These are phyloP conservation scores for Vaccinium myrtillus DNA, from an alignment of 148 eudicot genomes.

Conservation along the genomic window DNA sequence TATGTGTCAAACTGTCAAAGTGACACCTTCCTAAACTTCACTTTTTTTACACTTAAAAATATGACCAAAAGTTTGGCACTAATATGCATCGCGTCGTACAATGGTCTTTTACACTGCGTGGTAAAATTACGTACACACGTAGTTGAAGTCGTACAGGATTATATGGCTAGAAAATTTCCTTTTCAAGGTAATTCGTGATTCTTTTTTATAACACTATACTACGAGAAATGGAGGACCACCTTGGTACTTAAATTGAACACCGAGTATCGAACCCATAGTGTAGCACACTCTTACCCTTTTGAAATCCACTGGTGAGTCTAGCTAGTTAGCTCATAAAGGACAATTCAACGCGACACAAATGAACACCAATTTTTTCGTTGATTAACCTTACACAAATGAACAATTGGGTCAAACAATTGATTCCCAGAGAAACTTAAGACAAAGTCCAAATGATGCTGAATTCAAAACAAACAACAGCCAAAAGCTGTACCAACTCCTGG, in stretches of 20 bases:
- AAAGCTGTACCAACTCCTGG: slow-evolving; percentile 7
- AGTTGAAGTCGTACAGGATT: not conserved
- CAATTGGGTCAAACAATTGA: slow-evolving; percentile 8
- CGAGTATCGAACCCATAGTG: not conserved
- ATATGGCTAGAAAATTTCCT: not conserved
- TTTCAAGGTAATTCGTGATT: not conserved
- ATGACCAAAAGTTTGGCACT: not conserved
- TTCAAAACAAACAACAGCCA: slow-evolving; percentile 25
- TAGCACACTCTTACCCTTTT: not conserved
- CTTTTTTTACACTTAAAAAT: not conserved
- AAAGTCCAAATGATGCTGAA: slow-evolving; percentile 14
- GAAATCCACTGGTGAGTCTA: not conserved
- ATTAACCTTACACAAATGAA: not conserved
- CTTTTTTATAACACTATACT: not conserved
- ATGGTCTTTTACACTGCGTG: not conserved
- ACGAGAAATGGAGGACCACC: not conserved
- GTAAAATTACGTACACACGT: not conserved
- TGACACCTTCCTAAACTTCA: not conserved
- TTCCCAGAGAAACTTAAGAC: slow-evolving; percentile 8
- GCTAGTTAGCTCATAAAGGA: not conserved
- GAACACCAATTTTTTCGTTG: not conserved
- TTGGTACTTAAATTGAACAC: not conserved
- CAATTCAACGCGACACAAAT: not conserved
- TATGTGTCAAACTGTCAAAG: not conserved
- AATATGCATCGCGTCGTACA: no score